Evolutionary conservation across 345 rosid genomes (phyloP).

Genomic region (Moringa oleifera): DNA sequence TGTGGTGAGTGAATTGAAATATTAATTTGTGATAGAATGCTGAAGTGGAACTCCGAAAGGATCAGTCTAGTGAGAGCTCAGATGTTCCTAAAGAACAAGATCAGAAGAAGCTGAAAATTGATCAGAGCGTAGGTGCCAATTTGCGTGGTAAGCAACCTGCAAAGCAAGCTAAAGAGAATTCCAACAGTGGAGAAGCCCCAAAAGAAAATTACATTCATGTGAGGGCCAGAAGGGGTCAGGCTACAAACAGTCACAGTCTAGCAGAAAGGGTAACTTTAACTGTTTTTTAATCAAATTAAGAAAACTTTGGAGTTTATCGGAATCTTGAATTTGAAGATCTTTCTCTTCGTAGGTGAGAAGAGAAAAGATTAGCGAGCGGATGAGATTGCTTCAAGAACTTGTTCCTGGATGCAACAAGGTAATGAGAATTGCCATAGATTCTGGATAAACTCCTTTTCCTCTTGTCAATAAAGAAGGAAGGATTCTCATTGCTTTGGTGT

Average conservation of each 20-base stretch:
- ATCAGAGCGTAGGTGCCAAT: slow-evolving; percentile 34
- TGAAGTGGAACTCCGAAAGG: slow-evolving; percentile 43
- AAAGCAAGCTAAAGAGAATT: slow-evolving; percentile 56
- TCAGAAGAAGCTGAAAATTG: slow-evolving; percentile 58
- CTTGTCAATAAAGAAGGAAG: background rate
- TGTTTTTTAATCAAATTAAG: background rate
- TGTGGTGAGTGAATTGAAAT: background rate
- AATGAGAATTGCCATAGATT: slow-evolving; percentile 8
- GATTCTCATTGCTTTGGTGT: slow-evolving; percentile 13
- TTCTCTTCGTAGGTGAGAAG: slow-evolving; percentile 69
- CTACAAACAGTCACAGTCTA: slow-evolving; percentile 95
- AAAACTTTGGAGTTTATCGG: background rate
- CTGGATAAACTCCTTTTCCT: background rate
- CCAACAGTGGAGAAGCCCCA: slow-evolving; percentile 59
- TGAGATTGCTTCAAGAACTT: slow-evolving; percentile 96
- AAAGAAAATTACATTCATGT: slow-evolving; percentile 85
- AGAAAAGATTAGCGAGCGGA: slow-evolving; percentile 93
- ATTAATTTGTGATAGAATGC: slow-evolving; percentile 34
- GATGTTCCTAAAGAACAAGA: slow-evolving; percentile 38
- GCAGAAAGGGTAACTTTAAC: slow-evolving; percentile 78
- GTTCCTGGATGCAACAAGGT: slow-evolving; percentile 99
- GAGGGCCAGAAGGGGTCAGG: slow-evolving; percentile 95
- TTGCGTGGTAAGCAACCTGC: slow-evolving; percentile 39
- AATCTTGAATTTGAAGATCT: slow-evolving; percentile 13
- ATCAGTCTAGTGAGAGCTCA: slow-evolving; percentile 39